Evolutionary conservation across 768 basidiomycete species (phyloP), one percentile per base, ranked within the genome.

Genomic region (Butyriboletus loyo): DNA sequence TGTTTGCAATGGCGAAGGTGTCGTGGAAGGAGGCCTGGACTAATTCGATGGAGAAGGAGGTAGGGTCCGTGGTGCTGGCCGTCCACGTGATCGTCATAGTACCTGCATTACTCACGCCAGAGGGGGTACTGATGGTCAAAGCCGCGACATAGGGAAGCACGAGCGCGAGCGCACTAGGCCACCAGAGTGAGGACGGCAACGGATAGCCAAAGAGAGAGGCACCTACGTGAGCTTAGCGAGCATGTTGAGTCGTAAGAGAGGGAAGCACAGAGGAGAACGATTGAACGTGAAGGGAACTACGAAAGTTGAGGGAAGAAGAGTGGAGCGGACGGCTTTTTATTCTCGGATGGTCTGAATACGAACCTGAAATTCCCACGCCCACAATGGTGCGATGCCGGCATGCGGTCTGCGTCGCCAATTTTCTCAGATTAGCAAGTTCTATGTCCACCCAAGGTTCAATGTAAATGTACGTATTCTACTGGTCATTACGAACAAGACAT

Each of bases 1-100:
- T 82, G 73, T 78, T 84, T 13, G 75, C 77, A 49, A 87, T 74
- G 41, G 78, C 84, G 43, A 76, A 80, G 0, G 72, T 49, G 50
- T 80, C 67, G 70, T 85, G 72, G 76, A 86, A 87, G 1, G 27
- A 22, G 0, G 58, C 17, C 66, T 84, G 82, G 43, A 57, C 46
- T 49, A 87, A 67, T 65, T 80, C 73, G 15, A 86, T 31, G 19
- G 77, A 70, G 61, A 77, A 81, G 5, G 51, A 46, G 0, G 44
- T 3, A 0, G 80, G 72, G 57, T 87, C 85, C 10, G 60, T 54
- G 3, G 73, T 52, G 0, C 42, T 37, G 11, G 69, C 66, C 2
- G 71, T 66, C 85, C 85, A 87, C 0, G 59, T 69, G 46, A 86
- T 56, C 19, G 76, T 81, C 13, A 76, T 60, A 0, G 42, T 0